Evolutionary conservation across 139 green algal genomes (phyloP).

Genomic region (Closterium sp.): DNA sequence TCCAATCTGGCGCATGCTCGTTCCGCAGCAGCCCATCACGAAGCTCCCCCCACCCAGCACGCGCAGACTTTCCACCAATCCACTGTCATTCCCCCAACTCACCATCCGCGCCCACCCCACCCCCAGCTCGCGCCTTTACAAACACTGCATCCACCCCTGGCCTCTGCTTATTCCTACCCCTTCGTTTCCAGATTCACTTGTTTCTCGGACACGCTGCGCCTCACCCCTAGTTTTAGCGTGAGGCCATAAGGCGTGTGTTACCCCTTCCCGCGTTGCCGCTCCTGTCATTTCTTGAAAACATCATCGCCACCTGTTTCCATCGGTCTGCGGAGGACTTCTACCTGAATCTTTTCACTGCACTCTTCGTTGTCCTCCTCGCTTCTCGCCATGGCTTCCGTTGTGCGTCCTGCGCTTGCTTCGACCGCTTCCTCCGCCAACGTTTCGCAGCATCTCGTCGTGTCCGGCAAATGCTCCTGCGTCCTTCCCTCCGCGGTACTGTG

Average conservation of each 20-base stretch:
- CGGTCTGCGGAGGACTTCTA: background rate
- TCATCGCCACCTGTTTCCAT: background rate
- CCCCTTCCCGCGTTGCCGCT: background rate
- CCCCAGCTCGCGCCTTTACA: background rate
- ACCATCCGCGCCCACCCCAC: no score
- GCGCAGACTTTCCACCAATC: background rate
- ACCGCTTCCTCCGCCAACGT: background rate
- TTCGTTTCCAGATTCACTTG: background rate
- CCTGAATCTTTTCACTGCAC: background rate
- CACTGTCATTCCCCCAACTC: background rate
- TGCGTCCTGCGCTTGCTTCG: background rate
- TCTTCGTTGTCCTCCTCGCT: background rate
- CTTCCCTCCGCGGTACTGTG: background rate
- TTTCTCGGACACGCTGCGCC: background rate
- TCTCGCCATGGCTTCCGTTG: background rate
- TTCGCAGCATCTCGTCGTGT: background rate
- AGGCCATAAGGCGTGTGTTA: no score
- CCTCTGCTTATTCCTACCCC: background rate
- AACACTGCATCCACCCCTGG: background rate
- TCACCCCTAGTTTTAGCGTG: no score
- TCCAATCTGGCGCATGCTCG: no score
- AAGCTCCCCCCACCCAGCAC: background rate
- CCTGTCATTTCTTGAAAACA: background rate
- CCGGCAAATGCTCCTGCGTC: background rate
- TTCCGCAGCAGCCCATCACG: background rate